Evolutionary conservation across 345 rosid species (phyloP).

Genomic region (sweet orange (Citrus sinensis)): DVS_A1.0 CM039165.1:8791001-8791500

Average conservation of each 20-base stretch:
- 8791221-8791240: background rate
- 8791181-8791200: background rate
- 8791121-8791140: background rate
- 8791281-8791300: no score
- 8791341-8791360: no score
- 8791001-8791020: background rate
- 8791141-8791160: background rate
- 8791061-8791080: background rate
- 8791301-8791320: no score
- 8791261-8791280: no score
- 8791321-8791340: no score
- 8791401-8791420: no score
- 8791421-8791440: no score
- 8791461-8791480: no score
- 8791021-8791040: background rate
- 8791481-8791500: no score
- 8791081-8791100: background rate
- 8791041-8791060: background rate
- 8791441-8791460: no score
- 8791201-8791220: background rate
- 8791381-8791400: no score
- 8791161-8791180: background rate
- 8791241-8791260: background rate
- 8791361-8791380: no score
- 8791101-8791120: background rate